phyloP scores from a whole-genome alignment of 73 alveolate genomes.

The Diophrys appendiculata region DNA sequence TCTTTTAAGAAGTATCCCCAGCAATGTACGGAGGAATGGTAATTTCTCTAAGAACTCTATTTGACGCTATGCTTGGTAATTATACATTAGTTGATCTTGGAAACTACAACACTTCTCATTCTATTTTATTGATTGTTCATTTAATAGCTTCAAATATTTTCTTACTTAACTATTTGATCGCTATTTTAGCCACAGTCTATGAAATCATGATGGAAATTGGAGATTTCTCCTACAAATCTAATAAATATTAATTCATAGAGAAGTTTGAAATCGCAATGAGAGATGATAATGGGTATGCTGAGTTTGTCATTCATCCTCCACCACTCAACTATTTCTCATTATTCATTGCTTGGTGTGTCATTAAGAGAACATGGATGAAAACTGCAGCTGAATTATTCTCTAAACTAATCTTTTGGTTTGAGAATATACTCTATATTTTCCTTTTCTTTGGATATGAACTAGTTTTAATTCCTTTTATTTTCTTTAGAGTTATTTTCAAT shows the following conservation, averaged over 20 bases:
- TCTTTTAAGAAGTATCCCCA: slow-evolving; percentile 37
- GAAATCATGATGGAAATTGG: slow-evolving; percentile 40
- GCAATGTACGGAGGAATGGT: slow-evolving; percentile 34
- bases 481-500: slow-evolving; percentile 16
- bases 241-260: slow-evolving; percentile 44
- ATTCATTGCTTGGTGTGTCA: slow-evolving; percentile 26
- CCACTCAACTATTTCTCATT: slow-evolving; percentile 44
- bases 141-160: slow-evolving; percentile 39
- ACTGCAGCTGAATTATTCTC: slow-evolving; percentile 24
- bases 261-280: slow-evolving; percentile 40
- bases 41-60: slow-evolving; percentile 35
- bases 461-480: slow-evolving; percentile 31
- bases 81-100: slow-evolving; percentile 24
- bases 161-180: slow-evolving; percentile 52
- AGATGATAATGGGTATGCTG: slow-evolving; percentile 45
- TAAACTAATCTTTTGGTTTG: slow-evolving; percentile 45
- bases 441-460: slow-evolving; percentile 13
- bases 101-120: slow-evolving; percentile 31
- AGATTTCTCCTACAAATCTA: slow-evolving; percentile 40
- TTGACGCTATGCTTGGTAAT: slow-evolving; percentile 48
- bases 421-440: slow-evolving; percentile 25
- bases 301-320: slow-evolving; percentile 59
- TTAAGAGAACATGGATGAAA: slow-evolving; percentile 19
- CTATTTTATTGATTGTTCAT: slow-evolving; percentile 29
- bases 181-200: slow-evolving; percentile 52